Evolutionary conservation across 805 yeast genomes (phyloP), one percentile per base, ranked within the genome.

Genomic region (Wickerhamiella spandovensis): DNA sequence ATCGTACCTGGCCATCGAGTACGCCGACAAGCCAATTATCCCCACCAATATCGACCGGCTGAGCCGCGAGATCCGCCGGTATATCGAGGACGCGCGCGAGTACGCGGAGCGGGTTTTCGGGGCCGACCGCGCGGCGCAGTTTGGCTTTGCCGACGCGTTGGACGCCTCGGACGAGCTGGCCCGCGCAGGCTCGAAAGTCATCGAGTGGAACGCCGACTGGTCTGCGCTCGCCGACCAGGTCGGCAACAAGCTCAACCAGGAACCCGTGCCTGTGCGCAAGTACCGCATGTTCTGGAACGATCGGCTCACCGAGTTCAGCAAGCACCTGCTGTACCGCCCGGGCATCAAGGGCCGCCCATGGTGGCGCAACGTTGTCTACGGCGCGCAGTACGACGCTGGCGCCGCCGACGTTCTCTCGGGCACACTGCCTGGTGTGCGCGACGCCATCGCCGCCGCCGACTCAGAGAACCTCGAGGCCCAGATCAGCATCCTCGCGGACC

Each of bases 241-340:
- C 24, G 17, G 21, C 38, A 25, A 28, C 37, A 25, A 18, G 28
- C 28, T 24, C 21, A 17, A 8, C 9, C 69, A 74, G 4, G 89
- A 89, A 61, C 88, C 95, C 1, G 77, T 87, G 1, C 62, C 82
- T 50, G 67, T 85, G 39, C 74, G 89, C 0, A 78, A 81, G 44
- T 79, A 77, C 54, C 72, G 97, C 58, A 77, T 85, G 82, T 78
- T 77, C 51, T 84, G 92, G 85, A 89, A 89, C 64, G 73, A 78
- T n/a, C 77, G 78, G 53, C 65, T 86, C 58, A 64, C 76, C 3
- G 63, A 67, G 15, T 70, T 84, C 51, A 82, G 80, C 54, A 75
- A 74, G 54, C 63, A 70, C 18, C 74, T 84, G 54, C 60, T 81
- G 9, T 61, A 69, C 6, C 61, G 69, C 1, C 67, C 66, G 7